These are phyloP conservation scores for Lactarius hengduanensis DNA, from an alignment of 768 basidiomycete species.

Conservation along the genomic window DNA sequence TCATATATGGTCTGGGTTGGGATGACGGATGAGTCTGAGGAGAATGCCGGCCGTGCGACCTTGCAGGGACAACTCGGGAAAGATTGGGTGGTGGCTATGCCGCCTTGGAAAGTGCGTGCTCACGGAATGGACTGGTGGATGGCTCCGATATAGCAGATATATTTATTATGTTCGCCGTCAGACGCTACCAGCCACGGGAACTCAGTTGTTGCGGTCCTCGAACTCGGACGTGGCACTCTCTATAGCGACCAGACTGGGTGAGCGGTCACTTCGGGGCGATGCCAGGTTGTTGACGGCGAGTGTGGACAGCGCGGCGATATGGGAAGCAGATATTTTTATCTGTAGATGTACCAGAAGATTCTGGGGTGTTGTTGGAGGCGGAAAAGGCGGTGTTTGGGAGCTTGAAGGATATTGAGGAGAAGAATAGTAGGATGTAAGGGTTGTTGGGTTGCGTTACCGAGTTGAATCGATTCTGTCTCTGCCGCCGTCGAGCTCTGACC, in stretches of 20 bases:
- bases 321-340: constrained; percentile 70
- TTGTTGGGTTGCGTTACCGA: background rate
- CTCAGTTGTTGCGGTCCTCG: constrained; percentile 61
- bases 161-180: constrained; percentile 7
- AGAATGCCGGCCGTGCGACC: constrained; percentile 39
- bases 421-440: constrained; percentile 8
- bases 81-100: constrained; percentile 88
- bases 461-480: constrained; percentile 12
- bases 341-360: constrained; percentile 58
- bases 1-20: constrained; percentile 87
- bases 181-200: constrained; percentile 39
- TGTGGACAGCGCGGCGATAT: constrained; percentile 56
- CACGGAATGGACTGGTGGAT: constrained; percentile 7
- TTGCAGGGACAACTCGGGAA: constrained; percentile 56
- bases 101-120: constrained; percentile 41
- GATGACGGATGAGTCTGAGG: constrained; percentile 46
- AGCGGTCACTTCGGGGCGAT: constrained; percentile 31
- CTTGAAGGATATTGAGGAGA: constrained; percentile 40
- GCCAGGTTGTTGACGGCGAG: constrained; percentile 28
- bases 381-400: constrained; percentile 59
- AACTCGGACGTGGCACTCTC: constrained; percentile 61
- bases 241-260: constrained; percentile 82
- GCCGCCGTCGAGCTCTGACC: background rate
- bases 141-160: constrained; percentile 5
- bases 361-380: constrained; percentile 49